Base-by-base conservation (phyloP, 1,139 yeast species). In the Candida neerlandica region DNA sequence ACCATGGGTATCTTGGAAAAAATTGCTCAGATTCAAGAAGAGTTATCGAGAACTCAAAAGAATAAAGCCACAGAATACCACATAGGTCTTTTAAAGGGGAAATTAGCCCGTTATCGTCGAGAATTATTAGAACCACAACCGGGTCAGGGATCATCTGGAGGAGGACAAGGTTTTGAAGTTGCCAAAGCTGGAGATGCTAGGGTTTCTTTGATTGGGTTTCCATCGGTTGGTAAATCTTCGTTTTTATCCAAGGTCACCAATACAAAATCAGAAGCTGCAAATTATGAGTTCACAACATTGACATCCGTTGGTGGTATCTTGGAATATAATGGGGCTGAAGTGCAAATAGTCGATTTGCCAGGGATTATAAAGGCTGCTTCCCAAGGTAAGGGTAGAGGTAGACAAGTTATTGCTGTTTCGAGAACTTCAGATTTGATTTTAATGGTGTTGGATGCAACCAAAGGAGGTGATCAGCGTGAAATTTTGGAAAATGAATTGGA, bases 1-100 rank as follows among this genome's bases (percentile, higher is more conserved):
- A 53, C 10, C 10, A 69, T 69, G 73, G 73, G 73, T 19, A 64
- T 64, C 12, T 52, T 66, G 15, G 97, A 91, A 58, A 91, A 90
- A 66, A 92, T 92, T 60, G 85, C 85, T 54, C 90, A 85, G 70
- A 91, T 94, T 71, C 96, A 90, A 70, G 95, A 86, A 69, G 99
- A 94, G 69, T 82, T 94, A 76, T 84, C 96, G 38, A 79, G 97
- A 55, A 94, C 99, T 32, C 99, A 94, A 66, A 94, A 94, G 76
- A 94, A 94, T 66, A 94, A 94, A 72, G 99, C 99, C 57, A 94
- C 99, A 1, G 98, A 94, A 71, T 92, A 92, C 67, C 99, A 94
- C 66, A 79, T 94, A 62, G 98, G 99, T 57, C 81, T 92, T 35
- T 75, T 94, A 51, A 91, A 94, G 70, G 99, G 98, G 51, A 94